Evolutionary conservation across 768 basidiomycete genomes (phyloP).

Genomic region (Amanita rimosa): DNA sequence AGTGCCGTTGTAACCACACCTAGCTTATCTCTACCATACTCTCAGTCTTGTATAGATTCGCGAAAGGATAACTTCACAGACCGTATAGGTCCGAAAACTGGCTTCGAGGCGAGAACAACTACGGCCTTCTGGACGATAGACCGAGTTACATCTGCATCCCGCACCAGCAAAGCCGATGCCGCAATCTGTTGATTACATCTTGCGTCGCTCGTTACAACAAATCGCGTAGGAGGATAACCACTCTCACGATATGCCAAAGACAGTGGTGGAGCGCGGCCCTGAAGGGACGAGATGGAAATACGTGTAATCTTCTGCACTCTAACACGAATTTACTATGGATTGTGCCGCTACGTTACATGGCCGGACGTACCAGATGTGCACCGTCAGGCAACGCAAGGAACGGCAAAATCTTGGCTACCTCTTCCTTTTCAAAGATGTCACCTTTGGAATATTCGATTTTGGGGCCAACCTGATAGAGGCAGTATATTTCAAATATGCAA

Average conservation of each 20-base stretch:
- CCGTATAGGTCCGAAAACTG: constrained; percentile 92
- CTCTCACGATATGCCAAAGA: constrained; percentile 92
- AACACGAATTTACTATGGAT: constrained; percentile 7
- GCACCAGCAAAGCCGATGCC: constrained; percentile 64
- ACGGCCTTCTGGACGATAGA: constrained; percentile 98
- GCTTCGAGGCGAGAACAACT: constrained; percentile 84
- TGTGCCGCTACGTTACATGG: constrained; percentile 2
- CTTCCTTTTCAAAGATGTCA: constrained; percentile 75
- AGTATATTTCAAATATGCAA: constrained; percentile 6
- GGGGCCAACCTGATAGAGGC: constrained; percentile 68
- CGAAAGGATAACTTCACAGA: constrained; percentile 14
- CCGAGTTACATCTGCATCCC: constrained; percentile 79
- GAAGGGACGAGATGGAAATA: constrained; percentile 88
- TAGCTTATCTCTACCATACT: constrained; percentile 60
- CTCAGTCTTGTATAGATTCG: background rate
- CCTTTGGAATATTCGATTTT: constrained; percentile 78
- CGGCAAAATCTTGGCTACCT: constrained; percentile 75
- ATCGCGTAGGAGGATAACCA: background rate
- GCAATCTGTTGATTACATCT: constrained; percentile 96
- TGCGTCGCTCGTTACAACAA: background rate
- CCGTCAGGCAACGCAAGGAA: constrained; percentile 97
- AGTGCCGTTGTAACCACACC: constrained; percentile 90
- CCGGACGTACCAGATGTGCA: constrained; percentile 70
- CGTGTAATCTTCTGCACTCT: constrained; percentile 90
- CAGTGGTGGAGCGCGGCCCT: constrained; percentile 58